These are phyloP conservation scores for Ophiocordyceps unilateralis DNA, from an alignment of 2,329 filamentous ascomycete species.

Conservation along the genomic window DNA sequence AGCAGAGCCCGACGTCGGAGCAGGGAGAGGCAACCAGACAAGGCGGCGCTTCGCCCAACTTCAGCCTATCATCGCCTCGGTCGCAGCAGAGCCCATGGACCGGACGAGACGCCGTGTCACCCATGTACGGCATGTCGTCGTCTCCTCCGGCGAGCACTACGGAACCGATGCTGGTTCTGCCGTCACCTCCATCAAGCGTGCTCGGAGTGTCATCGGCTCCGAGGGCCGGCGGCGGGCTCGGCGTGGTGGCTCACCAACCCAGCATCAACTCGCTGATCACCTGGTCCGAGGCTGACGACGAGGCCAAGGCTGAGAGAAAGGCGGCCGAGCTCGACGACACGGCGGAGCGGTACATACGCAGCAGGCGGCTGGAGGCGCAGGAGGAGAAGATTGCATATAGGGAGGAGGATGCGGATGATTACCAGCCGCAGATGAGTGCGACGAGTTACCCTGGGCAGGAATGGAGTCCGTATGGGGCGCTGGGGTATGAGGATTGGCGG, in stretches of 20 bases:
- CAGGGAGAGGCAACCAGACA: neutral
- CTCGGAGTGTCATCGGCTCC: no score
- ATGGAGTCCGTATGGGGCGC: constrained; percentile 40
- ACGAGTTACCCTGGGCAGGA: constrained; percentile 56
- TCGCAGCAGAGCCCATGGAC: neutral
- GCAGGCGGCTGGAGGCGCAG: constrained; percentile 23
- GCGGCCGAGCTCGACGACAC: constrained; percentile 22
- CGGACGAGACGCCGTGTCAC: neutral
- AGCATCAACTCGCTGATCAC: neutral
- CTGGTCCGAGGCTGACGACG: neutral
- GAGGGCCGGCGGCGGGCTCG: no score
- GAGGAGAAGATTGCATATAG: constrained; percentile 36
- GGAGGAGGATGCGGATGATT: constrained; percentile 15
- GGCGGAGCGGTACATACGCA: constrained; percentile 26
- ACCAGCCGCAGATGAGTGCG: constrained; percentile 42
- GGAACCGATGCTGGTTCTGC: neutral
- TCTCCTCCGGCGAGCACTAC: constrained; percentile 1
- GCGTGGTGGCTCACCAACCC: neutral
- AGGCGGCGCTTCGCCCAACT: neutral
- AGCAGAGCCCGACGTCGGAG: neutral
- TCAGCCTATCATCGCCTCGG: neutral
- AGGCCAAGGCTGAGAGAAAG: neutral
- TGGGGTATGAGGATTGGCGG: constrained; percentile 13
- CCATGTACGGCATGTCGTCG: neutral
- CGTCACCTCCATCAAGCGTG: neutral